Conservation (phyloP, 2,329 filamentous ascomycete species). For the Thermochaetoides dissita region DNA sequence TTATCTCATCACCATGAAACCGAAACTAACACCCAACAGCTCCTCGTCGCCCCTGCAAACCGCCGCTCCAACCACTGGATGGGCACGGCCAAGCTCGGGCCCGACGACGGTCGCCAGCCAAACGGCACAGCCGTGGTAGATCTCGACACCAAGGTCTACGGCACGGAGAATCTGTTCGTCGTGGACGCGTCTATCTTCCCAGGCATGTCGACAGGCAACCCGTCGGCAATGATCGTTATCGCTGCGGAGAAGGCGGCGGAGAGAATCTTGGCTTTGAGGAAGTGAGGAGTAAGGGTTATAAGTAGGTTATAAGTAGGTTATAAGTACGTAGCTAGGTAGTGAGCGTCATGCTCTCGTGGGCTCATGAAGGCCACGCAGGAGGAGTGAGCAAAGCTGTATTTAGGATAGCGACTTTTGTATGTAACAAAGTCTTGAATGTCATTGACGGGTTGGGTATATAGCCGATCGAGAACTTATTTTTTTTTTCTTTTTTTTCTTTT, state of each 20-base stretch:
- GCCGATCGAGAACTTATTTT: no score
- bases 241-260: slow-evolving; percentile 47
- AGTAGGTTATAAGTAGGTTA: no score
- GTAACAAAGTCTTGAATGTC: no score
- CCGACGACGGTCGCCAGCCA: slow-evolving; percentile 33
- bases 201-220: slow-evolving; percentile 55
- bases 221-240: slow-evolving; percentile 49
- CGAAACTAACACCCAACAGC: slow-evolving; percentile 15
- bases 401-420: no score
- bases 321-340: no score
- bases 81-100: slow-evolving; percentile 47
- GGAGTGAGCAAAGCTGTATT: no score
- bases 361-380: no score
- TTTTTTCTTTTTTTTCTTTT: no score
- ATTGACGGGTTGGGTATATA: no score
- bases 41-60: slow-evolving; percentile 26
- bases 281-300: neutral
- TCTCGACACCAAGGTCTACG: slow-evolving; percentile 48
- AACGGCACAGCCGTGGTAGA: slow-evolving; percentile 48
- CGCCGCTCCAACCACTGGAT: slow-evolving; percentile 39
- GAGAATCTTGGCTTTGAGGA: slow-evolving; percentile 30
- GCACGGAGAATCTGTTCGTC: slow-evolving; percentile 54
- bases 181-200: slow-evolving; percentile 58
- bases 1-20: no score
- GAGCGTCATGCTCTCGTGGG: no score